Evolutionary conservation across 441 rosid genomes (phyloP), one percentile per base, ranked within the genome.

Genomic region (Jatropha podagrica): DNA sequence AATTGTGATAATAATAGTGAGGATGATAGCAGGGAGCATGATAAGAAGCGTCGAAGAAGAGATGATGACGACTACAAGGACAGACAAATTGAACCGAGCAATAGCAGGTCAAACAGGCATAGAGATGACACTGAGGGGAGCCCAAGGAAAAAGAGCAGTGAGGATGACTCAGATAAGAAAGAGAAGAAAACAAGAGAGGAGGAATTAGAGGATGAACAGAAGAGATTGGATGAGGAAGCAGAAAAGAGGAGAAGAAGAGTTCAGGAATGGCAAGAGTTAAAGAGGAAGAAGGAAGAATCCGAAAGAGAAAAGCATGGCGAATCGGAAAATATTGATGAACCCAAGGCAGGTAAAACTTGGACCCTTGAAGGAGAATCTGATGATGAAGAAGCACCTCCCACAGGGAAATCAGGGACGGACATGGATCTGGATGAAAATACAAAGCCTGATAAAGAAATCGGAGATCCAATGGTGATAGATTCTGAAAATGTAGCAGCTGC

Each of bases 221-320:
- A 71, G 73, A 86, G 82, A 64, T 80, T 95, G 82, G 99, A 95
- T 40, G 98, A 93, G 73, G 97, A 95, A 79, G 88, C 85, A 82
- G 99, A 95, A 76, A 95, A 93, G 79, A 85, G 99, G 80, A 89
- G 99, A 83, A 89, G 98, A 79, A 88, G 99, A 84, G 97, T 95
- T 61, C 99, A 93, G 81, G 98, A 95, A 82, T 93, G 99, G 99
- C 99, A 95, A 80, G 98, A 93, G 78, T 73, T 89, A 71, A 89
- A 77, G 88, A 90, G 98, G 89, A 85, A 91, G 85, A 94, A 88
- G 83, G 96, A 92, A 81, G 97, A 95, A 71, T 72, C 84, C 2
- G 92, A 90, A 81, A 81, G 83, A 63, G 88, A 87, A 67, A 91
- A 85, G 76, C 78, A 42, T 0, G 96, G 91, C 23, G 91, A 83